phyloP scores from a whole-genome alignment of 192 early-diverging fungal species.

The Mortierella claussenii region DNA sequence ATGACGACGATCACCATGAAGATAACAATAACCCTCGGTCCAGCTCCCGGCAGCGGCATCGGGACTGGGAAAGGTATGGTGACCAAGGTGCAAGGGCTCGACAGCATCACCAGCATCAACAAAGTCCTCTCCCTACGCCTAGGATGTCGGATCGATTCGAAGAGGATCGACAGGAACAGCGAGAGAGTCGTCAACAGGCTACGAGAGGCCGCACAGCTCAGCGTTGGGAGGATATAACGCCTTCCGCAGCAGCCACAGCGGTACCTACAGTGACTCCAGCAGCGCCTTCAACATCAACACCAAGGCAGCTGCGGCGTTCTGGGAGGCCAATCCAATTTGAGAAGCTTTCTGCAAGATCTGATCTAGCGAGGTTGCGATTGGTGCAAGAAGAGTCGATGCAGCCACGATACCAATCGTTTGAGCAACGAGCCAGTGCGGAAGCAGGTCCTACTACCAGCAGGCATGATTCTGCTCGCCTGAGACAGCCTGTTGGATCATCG shows the following conservation, averaged over 20 bases:
- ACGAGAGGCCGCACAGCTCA: no score
- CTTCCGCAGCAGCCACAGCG: background rate
- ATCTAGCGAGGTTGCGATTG: conserved; percentile 8
- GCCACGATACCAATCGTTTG: conserved; percentile 14
- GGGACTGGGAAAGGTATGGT: background rate
- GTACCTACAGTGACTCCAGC: background rate
- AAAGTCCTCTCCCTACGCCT: background rate
- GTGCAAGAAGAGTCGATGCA: conserved; percentile 19
- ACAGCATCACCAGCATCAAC: no score
- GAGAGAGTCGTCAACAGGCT: no score
- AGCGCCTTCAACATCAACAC: conserved; percentile 1
- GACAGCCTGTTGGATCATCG: background rate
- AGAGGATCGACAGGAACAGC: no score
- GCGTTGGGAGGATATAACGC: background rate
- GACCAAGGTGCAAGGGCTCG: no score
- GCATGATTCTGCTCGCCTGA: no score
- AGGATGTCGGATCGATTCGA: background rate
- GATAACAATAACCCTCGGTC: no score
- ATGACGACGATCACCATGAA: background rate
- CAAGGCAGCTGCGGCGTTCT: conserved; percentile 6
- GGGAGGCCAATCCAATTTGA: conserved; percentile 22
- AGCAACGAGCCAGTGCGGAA: no score
- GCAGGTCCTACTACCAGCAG: no score
- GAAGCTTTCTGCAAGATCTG: conserved; percentile 4
- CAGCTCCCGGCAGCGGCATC: no score